These are phyloP conservation scores for Diaporthe australafricana DNA, from an alignment of 2,329 filamentous ascomycete genomes.

Conservation along the genomic window DNA sequence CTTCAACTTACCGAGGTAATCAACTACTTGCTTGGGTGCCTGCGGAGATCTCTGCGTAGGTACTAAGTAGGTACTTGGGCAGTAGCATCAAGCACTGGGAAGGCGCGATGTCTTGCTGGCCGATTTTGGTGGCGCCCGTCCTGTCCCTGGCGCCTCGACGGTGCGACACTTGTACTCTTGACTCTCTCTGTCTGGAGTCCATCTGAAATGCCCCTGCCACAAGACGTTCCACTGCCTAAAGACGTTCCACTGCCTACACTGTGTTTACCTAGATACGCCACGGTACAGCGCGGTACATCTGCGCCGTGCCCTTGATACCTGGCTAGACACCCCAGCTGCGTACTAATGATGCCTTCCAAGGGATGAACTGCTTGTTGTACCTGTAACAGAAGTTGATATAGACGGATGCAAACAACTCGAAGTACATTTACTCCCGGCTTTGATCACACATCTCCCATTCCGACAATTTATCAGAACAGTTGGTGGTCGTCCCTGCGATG, in stretches of 20 bases:
- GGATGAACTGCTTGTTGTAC: background rate
- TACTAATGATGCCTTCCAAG: background rate
- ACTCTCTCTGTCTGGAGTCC: background rate
- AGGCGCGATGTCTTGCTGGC: background rate
- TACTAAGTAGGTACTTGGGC: no score
- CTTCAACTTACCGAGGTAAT: no score
- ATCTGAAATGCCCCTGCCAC: conserved; percentile 8
- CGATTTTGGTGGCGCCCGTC: background rate
- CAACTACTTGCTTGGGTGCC: no score
- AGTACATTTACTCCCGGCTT: no score
- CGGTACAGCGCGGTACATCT: background rate
- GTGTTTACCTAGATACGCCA: conserved; percentile 2
- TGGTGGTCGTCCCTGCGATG: no score
- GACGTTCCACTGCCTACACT: conserved; percentile 2
- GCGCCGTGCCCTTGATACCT: conserved; percentile 2
- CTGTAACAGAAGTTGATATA: background rate
- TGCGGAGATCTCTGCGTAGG: no score
- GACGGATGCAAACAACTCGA: no score
- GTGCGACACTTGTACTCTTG: background rate
- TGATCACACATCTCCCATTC: no score
- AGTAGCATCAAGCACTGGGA: conserved; percentile 20
- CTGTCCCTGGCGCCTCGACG: conserved; percentile 8
- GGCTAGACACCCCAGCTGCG: background rate
- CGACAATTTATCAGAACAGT: no score
- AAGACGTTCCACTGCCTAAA: background rate